Base-by-base conservation (phyloP, 2,329 filamentous ascomycete genomes). In the Diaporthe ampelina region DNA sequence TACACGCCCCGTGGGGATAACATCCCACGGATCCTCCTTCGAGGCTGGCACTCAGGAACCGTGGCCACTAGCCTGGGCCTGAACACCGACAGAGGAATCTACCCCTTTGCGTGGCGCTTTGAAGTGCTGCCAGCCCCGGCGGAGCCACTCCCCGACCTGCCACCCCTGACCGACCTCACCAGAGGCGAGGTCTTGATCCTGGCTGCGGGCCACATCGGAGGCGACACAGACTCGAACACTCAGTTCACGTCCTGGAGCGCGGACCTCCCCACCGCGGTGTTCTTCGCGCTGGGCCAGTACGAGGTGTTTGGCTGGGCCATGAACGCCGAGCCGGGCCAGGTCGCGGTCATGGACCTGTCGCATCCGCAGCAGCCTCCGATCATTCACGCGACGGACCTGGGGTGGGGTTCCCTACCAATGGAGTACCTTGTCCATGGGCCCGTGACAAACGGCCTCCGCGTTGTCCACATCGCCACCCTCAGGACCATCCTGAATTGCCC, bases 381-480 rank as follows among this genome's bases (percentile, higher is more conserved):
- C 7, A 32, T 32, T 9, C 59, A 63, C 24, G 59, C 19, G 0
- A 10, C 59, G 4, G 59, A 63, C 10, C 24, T 63, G 3, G 59
- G 59, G 8, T 63, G 37, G n/a, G 1, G 10, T 6, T 21, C 3
- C 17, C 9, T 63, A 3, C 59, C 59, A 2, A 26, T 29, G 59
- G 59, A 63, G 37, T 63, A 45, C 9, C 59, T 63, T 4, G 19
- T 63, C 17, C 43, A 63, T 17, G 59, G 59, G 3, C 59, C 59
- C 2, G 40, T 63, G 4, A 63, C 24, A 7, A 0, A 61, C 24
- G 24, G 59, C 40, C 1, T 63, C 17, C 59, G 59, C 1, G 59
- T 63, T 1, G 59, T 63, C 15, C 45, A 40, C 40, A 11, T 63
- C 4, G 24, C 15, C 0, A 19, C 3, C 0, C 45, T 63, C 17